Conservation (phyloP, 805 yeast species). For the Tetrapisispora fleetii region DNA sequence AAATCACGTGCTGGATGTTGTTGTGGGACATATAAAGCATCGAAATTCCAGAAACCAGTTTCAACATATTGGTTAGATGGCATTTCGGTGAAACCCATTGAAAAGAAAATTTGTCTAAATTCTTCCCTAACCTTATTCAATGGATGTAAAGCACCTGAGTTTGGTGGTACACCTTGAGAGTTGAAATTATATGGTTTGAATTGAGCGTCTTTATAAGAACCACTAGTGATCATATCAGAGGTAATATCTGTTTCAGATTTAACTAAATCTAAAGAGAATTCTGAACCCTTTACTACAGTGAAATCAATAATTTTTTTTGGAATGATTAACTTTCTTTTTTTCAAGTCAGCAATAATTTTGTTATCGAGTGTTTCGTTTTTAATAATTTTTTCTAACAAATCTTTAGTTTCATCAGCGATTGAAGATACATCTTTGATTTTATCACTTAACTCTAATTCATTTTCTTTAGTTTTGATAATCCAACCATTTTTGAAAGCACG, state of each 20-base stretch:
- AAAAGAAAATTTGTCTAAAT: constrained; percentile 93
- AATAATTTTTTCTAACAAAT: constrained; percentile 46
- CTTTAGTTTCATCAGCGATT: constrained; percentile 52
- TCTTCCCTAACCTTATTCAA: constrained; percentile 94
- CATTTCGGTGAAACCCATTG: constrained; percentile 98
- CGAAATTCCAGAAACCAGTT: constrained; percentile 98
- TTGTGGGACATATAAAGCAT: constrained; percentile 92
- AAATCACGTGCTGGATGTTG: constrained; percentile 99
- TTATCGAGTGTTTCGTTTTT: constrained; percentile 31
- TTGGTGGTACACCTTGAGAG: constrained; percentile 83
- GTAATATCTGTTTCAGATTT: constrained; percentile 90
- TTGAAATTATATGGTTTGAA: constrained; percentile 95
- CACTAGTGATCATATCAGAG: constrained; percentile 77
- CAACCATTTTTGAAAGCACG: constrained; percentile 96
- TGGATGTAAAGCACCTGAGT: constrained; percentile 93
- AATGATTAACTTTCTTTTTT: constrained; percentile 80
- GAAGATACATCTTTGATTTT: constrained; percentile 35
- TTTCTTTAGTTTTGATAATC: constrained; percentile 83
- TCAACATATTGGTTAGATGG: constrained; percentile 98
- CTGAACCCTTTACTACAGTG: constrained; percentile 67
- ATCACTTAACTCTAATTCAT: constrained; percentile 45
- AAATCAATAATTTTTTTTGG: constrained; percentile 68
- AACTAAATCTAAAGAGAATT: constrained; percentile 72
- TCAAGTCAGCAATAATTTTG: constrained; percentile 71
- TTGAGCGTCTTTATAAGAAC: constrained; percentile 70